These are phyloP conservation scores for Phytophthora citricola DNA, from an alignment of 352 stramenopile genomes.

Conservation along the genomic window DNA sequence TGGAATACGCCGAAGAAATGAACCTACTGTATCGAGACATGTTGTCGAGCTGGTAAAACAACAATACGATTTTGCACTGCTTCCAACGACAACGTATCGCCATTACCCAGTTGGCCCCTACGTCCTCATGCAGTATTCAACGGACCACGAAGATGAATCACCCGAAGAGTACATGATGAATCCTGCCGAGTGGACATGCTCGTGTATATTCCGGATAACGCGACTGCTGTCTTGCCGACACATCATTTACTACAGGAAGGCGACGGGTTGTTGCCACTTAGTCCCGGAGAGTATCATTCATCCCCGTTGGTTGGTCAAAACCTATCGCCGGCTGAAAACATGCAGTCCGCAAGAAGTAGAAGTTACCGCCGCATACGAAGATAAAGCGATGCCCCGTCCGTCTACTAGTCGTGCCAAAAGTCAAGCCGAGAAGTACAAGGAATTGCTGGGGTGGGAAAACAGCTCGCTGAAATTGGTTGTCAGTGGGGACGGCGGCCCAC, in stretches of 20 bases:
- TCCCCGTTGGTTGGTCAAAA: conserved; percentile 12
- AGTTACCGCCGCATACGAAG: neutral
- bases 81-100: neutral
- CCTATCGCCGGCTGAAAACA: conserved; percentile 1
- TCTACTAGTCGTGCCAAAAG: neutral
- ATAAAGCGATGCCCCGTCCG: neutral
- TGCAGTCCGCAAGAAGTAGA: neutral
- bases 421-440: conserved; percentile 9
- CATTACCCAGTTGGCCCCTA: conserved; percentile 7
- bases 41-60: conserved; percentile 4
- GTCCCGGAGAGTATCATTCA: conserved; percentile 10
- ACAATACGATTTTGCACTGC: conserved; percentile 8
- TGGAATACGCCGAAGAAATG: neutral
- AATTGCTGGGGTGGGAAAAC: conserved; percentile 4
- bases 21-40: conserved; percentile 1
- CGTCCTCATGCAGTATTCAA: conserved; percentile 18
- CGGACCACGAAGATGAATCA: conserved; percentile 2
- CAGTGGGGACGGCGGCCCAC: too few species aligned
- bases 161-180: conserved; percentile 17
- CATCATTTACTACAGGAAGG: conserved; percentile 16
- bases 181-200: conserved; percentile 4
- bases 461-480: too few species aligned
- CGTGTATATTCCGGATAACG: conserved; percentile 11
- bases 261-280: conserved; percentile 1
- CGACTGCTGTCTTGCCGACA: conserved; percentile 7